These are phyloP conservation scores for Aristolochia californica DNA, from an alignment of 164 flowering plant genomes.

Conservation along the genomic window DNA sequence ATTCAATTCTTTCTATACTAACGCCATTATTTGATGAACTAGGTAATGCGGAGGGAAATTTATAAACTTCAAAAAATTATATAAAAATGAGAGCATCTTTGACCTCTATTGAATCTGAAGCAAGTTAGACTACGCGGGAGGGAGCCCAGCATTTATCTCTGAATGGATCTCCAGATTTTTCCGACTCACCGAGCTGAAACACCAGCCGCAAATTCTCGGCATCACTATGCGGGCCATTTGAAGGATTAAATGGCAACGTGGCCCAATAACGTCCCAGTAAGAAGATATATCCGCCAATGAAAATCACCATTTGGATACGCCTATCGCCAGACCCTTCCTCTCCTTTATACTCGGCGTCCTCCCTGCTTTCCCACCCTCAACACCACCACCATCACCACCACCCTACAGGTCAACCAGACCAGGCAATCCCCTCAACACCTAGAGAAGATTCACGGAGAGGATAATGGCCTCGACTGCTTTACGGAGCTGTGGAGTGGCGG, in stretches of 20 bases:
- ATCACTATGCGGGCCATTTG: neutral
- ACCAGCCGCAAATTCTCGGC: neutral
- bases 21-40: too few species aligned
- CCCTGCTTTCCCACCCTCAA: constrained; percentile 3
- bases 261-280: constrained; percentile 30
- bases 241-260: constrained; percentile 21
- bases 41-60: too few species aligned
- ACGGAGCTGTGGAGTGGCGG: constrained; percentile 72
- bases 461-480: constrained; percentile 57
- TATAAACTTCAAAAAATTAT: too few species aligned
- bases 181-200: too few species aligned
- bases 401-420: neutral
- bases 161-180: too few species aligned
- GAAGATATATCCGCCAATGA: constrained; percentile 39
- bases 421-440: neutral
- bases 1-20: too few species aligned
- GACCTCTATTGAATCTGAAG: too few species aligned
- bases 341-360: neutral
- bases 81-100: too few species aligned
- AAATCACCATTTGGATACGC: constrained; percentile 42
- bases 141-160: too few species aligned
- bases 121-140: too few species aligned
- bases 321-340: constrained; percentile 26
- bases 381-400: too few species aligned
- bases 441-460: neutral